Conservation (phyloP, 306 rosid genomes). For the Cyclanthera cordifolia region DNA sequence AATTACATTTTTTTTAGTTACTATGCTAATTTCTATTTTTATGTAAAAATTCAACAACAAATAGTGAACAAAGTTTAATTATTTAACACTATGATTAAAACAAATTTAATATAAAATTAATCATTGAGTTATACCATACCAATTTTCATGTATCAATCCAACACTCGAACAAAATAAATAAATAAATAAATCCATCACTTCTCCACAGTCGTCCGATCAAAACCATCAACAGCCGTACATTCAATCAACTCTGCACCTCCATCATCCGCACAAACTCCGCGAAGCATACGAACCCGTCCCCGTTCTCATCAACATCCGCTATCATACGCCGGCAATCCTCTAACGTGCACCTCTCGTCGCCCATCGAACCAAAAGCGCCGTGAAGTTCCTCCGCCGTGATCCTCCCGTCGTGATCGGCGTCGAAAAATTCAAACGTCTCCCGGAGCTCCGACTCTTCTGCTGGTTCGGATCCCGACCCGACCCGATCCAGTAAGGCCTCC, state of each 20-base stretch:
- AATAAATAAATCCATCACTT: not conserved
- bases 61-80: too few relatives aligned
- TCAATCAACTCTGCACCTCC: conserved; percentile 42
- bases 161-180: not conserved
- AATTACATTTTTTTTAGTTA: too few relatives aligned
- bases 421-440: conserved; percentile 61
- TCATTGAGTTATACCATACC: too few relatives aligned
- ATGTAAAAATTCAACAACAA: too few relatives aligned
- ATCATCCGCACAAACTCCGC: conserved; percentile 77
- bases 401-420: conserved; percentile 66
- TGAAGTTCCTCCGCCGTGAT: conserved; percentile 78
- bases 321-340: conserved; percentile 91
- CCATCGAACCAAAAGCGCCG: conserved; percentile 41
- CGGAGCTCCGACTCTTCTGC: conserved; percentile 31
- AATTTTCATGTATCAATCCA: not conserved
- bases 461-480: conserved; percentile 26
- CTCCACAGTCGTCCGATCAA: not conserved
- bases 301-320: conserved; percentile 52
- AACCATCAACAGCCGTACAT: not conserved
- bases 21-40: too few relatives aligned
- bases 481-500: conserved; percentile 33
- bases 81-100: too few relatives aligned
- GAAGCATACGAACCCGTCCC: conserved; percentile 83
- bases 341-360: conserved; percentile 72
- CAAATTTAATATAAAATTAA: too few relatives aligned